phyloP scores from a whole-genome alignment of 2,329 filamentous ascomycete genomes.

The Penicillium sclerotigenum region DNA sequence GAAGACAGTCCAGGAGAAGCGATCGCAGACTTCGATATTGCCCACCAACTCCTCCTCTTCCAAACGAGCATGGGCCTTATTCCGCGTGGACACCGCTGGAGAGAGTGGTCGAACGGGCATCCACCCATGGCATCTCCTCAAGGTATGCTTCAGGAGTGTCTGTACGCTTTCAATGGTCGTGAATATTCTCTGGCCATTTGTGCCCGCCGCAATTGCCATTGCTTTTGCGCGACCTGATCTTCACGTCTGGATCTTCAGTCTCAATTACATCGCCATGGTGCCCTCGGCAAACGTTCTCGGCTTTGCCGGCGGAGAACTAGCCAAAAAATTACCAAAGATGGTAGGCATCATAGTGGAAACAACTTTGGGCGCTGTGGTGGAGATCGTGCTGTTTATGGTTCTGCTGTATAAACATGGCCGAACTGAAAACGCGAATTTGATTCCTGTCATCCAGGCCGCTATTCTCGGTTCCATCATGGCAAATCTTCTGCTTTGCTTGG shows the following conservation, averaged over 20 bases:
- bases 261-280: slow-evolving; percentile 74
- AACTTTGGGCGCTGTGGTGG: slow-evolving; percentile 68
- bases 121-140: slow-evolving; percentile 61
- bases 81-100: slow-evolving; percentile 47
- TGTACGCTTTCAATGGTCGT: slow-evolving; percentile 62
- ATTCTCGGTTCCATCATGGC: slow-evolving; percentile 81
- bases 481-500: slow-evolving; percentile 76
- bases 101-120: slow-evolving; percentile 68
- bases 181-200: slow-evolving; percentile 72
- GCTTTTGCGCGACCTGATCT: slow-evolving; percentile 55
- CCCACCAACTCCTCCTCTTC: slow-evolving; percentile 27
- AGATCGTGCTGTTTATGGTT: slow-evolving; percentile 79
- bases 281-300: slow-evolving; percentile 73
- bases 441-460: slow-evolving; percentile 75
- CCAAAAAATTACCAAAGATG: slow-evolving; percentile 72
- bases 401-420: slow-evolving; percentile 56
- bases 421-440: slow-evolving; percentile 36
- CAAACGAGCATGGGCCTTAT: slow-evolving; percentile 22
- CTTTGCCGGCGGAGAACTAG: slow-evolving; percentile 69
- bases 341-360: slow-evolving; percentile 51
- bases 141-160: slow-evolving; percentile 62
- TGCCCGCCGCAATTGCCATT: slow-evolving; percentile 68
- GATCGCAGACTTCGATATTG: slow-evolving; percentile 19
- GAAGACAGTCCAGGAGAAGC: slow-evolving; percentile 14
- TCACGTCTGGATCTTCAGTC: slow-evolving; percentile 63